Percentiles rank a stretch among this genome's conserved stretches.
phyloP scores from a whole-genome alignment of 1,284 basidiomycete species.

The Tylopilus sp. region DNA sequence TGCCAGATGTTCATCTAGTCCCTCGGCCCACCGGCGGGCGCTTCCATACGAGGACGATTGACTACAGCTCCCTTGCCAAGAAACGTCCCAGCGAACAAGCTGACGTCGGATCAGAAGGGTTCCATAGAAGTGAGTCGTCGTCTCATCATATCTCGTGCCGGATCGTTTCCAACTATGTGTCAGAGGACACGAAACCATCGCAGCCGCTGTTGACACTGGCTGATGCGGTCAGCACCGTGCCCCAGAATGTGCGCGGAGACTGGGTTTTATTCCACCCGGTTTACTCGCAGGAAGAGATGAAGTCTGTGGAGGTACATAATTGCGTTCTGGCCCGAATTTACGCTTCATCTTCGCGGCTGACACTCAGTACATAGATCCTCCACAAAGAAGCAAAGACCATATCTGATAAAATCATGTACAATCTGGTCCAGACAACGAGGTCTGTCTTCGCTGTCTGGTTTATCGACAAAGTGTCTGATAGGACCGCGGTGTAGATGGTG shows the following conservation, averaged over 20 bases:
- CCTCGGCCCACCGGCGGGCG: constrained; percentile 2
- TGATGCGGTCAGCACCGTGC: constrained; percentile 43
- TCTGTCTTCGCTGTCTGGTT: constrained; percentile 21
- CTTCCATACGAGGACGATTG: constrained; percentile 27
- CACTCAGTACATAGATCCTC: constrained; percentile 50
- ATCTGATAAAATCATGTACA: constrained; percentile 67
- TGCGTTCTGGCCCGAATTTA: not conserved
- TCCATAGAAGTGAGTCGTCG: constrained; percentile 23
- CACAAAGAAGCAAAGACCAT: constrained; percentile 62
- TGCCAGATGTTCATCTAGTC: constrained; percentile 1
- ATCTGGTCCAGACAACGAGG: constrained; percentile 58
- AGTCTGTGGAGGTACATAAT: constrained; percentile 62
- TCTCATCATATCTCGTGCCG: not conserved
- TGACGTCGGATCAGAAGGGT: constrained; percentile 28
- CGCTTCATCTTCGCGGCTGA: not conserved
- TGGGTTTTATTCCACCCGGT: constrained; percentile 85
- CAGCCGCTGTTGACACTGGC: constrained; percentile 15
- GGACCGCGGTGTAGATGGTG: constrained; percentile 41
- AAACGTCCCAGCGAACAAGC: constrained; percentile 25
- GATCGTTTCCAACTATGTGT: not conserved
- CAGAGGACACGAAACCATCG: constrained; percentile 27
- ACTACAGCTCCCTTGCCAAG: constrained; percentile 24
- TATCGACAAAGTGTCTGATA: constrained; percentile 8
- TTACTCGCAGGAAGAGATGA: constrained; percentile 73
- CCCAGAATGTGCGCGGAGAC: constrained; percentile 55